phyloP scores from a whole-genome alignment of 139 green algal species.

The Chlamydomonas incerta region DNA sequence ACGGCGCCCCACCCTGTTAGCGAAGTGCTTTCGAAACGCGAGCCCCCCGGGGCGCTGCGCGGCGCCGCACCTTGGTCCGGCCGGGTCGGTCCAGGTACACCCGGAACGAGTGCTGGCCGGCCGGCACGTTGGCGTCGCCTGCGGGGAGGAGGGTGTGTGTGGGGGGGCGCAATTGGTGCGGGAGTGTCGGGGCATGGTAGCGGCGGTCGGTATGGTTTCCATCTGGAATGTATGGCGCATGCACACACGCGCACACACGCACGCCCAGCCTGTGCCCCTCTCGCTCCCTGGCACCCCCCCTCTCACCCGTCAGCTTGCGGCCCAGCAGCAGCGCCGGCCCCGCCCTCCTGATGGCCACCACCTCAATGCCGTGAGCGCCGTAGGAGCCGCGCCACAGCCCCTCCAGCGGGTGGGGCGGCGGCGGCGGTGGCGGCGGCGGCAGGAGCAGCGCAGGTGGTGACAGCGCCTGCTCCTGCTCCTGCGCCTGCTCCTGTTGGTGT shows the following conservation, averaged over 20 bases:
- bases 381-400: slow-evolving; percentile 29
- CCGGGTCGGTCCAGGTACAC: background rate
- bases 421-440: too few species aligned
- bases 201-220: background rate
- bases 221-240: background rate
- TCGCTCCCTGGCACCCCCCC: background rate
- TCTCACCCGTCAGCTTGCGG: slow-evolving; percentile 10
- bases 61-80: too few species aligned
- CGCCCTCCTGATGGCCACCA: background rate
- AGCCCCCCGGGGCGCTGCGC: background rate
- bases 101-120: background rate
- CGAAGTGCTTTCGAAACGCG: too few species aligned
- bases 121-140: slow-evolving; percentile 29
- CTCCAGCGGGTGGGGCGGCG: background rate
- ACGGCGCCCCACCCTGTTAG: too few species aligned
- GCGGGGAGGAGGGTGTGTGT: background rate
- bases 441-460: background rate
- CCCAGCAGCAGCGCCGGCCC: background rate
- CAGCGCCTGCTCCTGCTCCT: too few species aligned
- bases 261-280: background rate
- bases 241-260: background rate
- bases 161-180: background rate
- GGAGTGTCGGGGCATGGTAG: too few species aligned
- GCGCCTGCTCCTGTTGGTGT: too few species aligned
- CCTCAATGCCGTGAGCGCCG: slow-evolving; percentile 13